Base-by-base conservation (phyloP, 176 grass and related monocot species). In the Hordeum vulgare region DNA sequence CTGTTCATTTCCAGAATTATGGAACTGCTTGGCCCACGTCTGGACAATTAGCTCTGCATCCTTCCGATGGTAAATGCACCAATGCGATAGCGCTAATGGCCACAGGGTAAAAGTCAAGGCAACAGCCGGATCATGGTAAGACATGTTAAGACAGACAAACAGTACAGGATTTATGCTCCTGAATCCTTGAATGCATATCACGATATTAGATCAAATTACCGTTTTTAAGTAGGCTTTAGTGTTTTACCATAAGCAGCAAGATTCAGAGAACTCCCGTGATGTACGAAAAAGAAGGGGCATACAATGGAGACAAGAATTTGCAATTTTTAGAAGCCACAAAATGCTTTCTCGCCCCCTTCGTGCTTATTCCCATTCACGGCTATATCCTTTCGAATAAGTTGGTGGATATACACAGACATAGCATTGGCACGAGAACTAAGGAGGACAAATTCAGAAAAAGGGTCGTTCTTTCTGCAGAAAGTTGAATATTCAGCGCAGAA, bases 31-130 rank as follows among this genome's bases (percentile, higher is more conserved):
- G 29, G 91, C 93, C 96, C 96, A 96, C 24, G 96, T 99, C 80
- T 92, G 93, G 26, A 96, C 90, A 78, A 94, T 92, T 83, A 90
- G 90, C 42, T 94, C 93, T 36, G 93, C 96, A 83, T 94, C 81
- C 82, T 99, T 96, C 62, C 96, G 94, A 60, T 99, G 93, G 89
- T 90, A 96, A 85, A 99, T 99, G 84, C 96, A 99, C 96, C 96
- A 99, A 87, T 99, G 93, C 18, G 93, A 99, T 23, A 99, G 69
- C 4, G 96, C 96, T 99, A 87, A 88, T 74, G 44, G 81, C 83
- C 40, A 75, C 59, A 61, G 34, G 61, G 59, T 26, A 79, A 81
- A 76, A 53, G 87, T 94, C 83, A 97, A 90, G 92, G 88, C 24
- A 89, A 90, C 65, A 85, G 72, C n/a, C 9, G 44, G 36, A 92